phyloP scores from a whole-genome alignment of 192 early-diverging fungal genomes.

The Powellomyces hirtus region DNA sequence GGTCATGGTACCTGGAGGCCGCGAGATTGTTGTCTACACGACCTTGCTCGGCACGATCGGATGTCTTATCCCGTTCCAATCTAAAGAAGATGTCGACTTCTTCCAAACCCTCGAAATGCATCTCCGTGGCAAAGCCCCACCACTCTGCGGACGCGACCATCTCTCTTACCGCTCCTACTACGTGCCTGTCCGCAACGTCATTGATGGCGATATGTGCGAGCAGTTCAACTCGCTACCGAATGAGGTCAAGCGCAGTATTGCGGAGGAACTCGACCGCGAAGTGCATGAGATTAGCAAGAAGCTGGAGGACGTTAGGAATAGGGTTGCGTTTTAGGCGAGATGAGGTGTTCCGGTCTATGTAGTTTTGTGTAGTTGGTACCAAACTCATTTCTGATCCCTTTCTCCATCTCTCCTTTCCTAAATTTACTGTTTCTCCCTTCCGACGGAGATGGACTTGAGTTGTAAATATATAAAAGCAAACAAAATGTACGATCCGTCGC shows the following conservation, averaged over 20 bases:
- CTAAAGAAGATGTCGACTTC: conserved; percentile 89
- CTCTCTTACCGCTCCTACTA: conserved; percentile 77
- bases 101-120: conserved; percentile 90
- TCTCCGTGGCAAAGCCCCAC: conserved; percentile 72
- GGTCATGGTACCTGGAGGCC: conserved; percentile 76
- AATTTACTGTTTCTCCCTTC: no score
- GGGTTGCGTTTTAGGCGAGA: conserved; percentile 47
- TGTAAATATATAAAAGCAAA: no score
- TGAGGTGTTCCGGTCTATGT: no score
- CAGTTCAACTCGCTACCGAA: conserved; percentile 69
- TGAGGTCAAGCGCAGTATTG: conserved; percentile 73
- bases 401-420: no score
- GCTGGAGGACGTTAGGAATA: conserved; percentile 80
- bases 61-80: conserved; percentile 80
- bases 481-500: no score
- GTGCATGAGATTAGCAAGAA: conserved; percentile 86
- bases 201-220: conserved; percentile 96
- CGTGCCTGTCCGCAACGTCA: conserved; percentile 64
- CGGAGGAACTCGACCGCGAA: conserved; percentile 84
- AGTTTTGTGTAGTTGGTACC: no score
- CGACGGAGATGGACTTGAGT: no score
- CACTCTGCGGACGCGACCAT: conserved; percentile 86
- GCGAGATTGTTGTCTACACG: conserved; percentile 86
- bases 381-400: no score
- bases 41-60: conserved; percentile 83